These are phyloP conservation scores for Mycena galopus DNA, from an alignment of 768 basidiomycete species.

Conservation along the genomic window DNA sequence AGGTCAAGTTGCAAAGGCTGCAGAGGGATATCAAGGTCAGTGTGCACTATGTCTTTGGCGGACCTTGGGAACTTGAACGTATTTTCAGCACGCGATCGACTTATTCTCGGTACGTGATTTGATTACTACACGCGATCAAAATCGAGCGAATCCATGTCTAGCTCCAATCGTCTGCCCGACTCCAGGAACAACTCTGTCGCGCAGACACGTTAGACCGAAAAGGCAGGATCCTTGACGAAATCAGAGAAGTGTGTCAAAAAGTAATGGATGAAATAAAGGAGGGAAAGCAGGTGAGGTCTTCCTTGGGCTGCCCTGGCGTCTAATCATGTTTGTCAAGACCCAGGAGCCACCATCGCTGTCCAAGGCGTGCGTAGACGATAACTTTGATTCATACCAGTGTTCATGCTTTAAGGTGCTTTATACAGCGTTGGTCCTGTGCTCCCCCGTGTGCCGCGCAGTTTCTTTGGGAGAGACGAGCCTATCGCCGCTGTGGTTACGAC, in stretches of 20 bases:
- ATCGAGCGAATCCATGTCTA: slow-evolving; percentile 4
- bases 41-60: not conserved
- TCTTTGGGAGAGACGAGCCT: slow-evolving; percentile 30
- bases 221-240: slow-evolving; percentile 35
- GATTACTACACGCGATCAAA: not conserved
- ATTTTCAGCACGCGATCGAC: slow-evolving; percentile 34
- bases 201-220: slow-evolving; percentile 30
- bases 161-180: slow-evolving; percentile 28
- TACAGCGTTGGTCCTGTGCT: slow-evolving; percentile 30
- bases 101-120: slow-evolving; percentile 32
- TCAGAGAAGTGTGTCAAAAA: slow-evolving; percentile 33
- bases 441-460: slow-evolving; percentile 31
- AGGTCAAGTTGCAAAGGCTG: slow-evolving; percentile 29
- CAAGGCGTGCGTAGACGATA: slow-evolving; percentile 25
- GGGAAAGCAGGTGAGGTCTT: slow-evolving; percentile 29
- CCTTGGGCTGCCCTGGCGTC: not conserved
- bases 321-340: slow-evolving; percentile 4
- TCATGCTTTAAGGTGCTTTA: slow-evolving; percentile 11
- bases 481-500: slow-evolving; percentile 25
- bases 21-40: slow-evolving; percentile 35
- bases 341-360: slow-evolving; percentile 6
- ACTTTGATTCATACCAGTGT: not conserved
- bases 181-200: slow-evolving; percentile 25
- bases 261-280: slow-evolving; percentile 36
- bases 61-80: not conserved